These are phyloP conservation scores for Chrysoporthe austroafricana DNA, from an alignment of 2,329 filamentous ascomycete genomes.

Conservation along the genomic window DNA sequence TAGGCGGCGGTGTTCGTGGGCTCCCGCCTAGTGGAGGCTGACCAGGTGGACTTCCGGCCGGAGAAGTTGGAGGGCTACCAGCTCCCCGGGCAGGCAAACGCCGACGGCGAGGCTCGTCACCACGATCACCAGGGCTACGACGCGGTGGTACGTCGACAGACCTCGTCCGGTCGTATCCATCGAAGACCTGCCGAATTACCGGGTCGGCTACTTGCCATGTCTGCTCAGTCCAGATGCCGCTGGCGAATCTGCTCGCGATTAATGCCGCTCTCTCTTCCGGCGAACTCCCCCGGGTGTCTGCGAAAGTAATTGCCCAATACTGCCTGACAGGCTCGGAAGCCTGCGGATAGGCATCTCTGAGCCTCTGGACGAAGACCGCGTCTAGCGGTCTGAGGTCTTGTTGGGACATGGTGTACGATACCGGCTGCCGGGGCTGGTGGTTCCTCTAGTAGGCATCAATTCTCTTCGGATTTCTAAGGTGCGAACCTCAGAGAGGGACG, in stretches of 20 bases:
- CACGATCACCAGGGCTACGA: neutral
- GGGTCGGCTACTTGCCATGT: conserved; percentile 6
- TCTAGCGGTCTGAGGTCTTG: conserved; percentile 9
- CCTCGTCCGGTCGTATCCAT: conserved; percentile 8
- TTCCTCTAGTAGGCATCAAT: neutral
- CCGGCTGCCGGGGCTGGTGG: neutral
- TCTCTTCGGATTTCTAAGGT: neutral
- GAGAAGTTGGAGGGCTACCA: neutral
- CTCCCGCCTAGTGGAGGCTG: neutral
- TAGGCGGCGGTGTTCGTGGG: neutral
- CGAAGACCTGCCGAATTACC: conserved; percentile 27
- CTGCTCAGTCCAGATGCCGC: neutral
- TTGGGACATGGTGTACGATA: conserved; percentile 8
- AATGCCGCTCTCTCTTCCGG: neutral
- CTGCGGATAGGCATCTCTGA: neutral
- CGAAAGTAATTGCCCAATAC: conserved; percentile 6
- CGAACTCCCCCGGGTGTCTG: neutral
- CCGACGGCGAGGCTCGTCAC: neutral
- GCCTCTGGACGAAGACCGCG: neutral
- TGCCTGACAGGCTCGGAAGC: neutral
- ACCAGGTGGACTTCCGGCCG: neutral
- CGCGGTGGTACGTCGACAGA: neutral
- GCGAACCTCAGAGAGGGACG: neutral
- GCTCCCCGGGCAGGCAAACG: neutral
- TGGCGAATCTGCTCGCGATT: conserved; percentile 13